Evolutionary conservation across 2,329 filamentous ascomycete genomes (phyloP).

Genomic region (Talaromyces marneffei): DNA sequence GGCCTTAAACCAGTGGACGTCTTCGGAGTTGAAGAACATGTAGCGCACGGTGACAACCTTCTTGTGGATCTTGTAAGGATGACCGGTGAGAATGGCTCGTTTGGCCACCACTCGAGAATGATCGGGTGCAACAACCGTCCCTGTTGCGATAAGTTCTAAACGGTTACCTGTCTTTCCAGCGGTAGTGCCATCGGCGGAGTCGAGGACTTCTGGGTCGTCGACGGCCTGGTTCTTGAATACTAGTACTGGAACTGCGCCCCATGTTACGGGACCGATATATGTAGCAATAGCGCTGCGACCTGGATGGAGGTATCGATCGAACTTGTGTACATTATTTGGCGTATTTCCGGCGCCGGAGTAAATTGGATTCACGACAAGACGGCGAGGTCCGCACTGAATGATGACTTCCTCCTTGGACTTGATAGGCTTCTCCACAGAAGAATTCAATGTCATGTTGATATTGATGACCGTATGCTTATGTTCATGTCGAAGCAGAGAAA

Average conservation of each 20-base stretch:
- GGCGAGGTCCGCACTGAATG: slow-evolving; percentile 81
- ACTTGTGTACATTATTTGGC: slow-evolving; percentile 96
- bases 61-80: slow-evolving; percentile 99
- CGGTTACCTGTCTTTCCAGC: slow-evolving; percentile 28
- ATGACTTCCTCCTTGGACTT: slow-evolving; percentile 91
- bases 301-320: slow-evolving; percentile 83
- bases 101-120: slow-evolving; percentile 78
- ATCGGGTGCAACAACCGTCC: slow-evolving; percentile 76
- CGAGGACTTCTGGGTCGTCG: slow-evolving; percentile 37
- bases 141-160: slow-evolving; percentile 74
- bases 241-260: slow-evolving; percentile 84
- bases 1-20: slow-evolving; percentile 97
- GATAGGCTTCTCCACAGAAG: slow-evolving; percentile 67
- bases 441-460: slow-evolving; percentile 79
- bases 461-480: slow-evolving; percentile 90
- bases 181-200: slow-evolving; percentile 40
- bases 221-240: slow-evolving; percentile 63
- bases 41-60: slow-evolving; percentile 93
- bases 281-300: slow-evolving; percentile 83
- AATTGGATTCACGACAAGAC: slow-evolving; percentile 81
- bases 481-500: slow-evolving; percentile 87
- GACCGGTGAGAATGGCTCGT: slow-evolving; percentile 85
- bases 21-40: slow-evolving; percentile 98
- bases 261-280: slow-evolving; percentile 84
- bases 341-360: slow-evolving; percentile 87